phyloP scores from a whole-genome alignment of 2,329 filamentous ascomycete genomes.

The Lomentospora prolificans region DNA sequence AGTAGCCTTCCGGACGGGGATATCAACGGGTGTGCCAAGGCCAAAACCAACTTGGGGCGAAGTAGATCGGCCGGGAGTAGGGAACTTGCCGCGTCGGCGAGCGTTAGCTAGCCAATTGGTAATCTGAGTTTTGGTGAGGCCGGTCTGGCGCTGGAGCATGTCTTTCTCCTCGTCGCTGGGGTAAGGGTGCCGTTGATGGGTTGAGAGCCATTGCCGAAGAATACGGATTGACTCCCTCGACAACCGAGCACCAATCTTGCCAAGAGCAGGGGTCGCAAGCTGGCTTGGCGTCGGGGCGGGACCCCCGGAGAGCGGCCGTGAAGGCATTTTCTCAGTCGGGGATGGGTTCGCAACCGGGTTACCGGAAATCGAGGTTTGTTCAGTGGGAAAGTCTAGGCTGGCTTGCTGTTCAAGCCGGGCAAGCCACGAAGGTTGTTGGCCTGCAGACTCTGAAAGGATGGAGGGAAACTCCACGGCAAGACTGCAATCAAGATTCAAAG shows the following conservation, averaged over 20 bases:
- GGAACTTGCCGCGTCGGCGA: constrained; percentile 69
- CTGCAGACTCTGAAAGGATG: neutral
- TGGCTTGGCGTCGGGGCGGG: neutral
- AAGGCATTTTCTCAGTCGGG: neutral
- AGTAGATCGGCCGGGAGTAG: constrained; percentile 48
- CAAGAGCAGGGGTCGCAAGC: constrained; percentile 10
- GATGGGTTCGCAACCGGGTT: neutral
- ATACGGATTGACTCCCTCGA: constrained; percentile 70
- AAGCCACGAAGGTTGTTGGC: constrained; percentile 1
- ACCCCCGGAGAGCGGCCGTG: neutral
- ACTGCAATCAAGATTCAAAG: constrained; percentile 48
- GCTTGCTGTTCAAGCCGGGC: constrained; percentile 1
- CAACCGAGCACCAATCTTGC: constrained; percentile 65
- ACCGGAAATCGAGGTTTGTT: neutral
- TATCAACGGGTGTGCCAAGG: constrained; percentile 58
- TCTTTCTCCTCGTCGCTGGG: constrained; percentile 83
- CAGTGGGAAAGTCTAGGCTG: neutral
- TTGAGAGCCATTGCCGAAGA: constrained; percentile 75
- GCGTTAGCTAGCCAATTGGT: constrained; percentile 91
- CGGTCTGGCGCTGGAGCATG: constrained; percentile 65
- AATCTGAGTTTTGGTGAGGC: constrained; percentile 74
- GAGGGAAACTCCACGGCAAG: constrained; percentile 31
- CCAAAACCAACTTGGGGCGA: constrained; percentile 47
- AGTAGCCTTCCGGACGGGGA: constrained; percentile 52
- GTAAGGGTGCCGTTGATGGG: constrained; percentile 74